Evolutionary conservation across 176 grass and related monocot genomes (phyloP).

Genomic region (Otatea glauca): DNA sequence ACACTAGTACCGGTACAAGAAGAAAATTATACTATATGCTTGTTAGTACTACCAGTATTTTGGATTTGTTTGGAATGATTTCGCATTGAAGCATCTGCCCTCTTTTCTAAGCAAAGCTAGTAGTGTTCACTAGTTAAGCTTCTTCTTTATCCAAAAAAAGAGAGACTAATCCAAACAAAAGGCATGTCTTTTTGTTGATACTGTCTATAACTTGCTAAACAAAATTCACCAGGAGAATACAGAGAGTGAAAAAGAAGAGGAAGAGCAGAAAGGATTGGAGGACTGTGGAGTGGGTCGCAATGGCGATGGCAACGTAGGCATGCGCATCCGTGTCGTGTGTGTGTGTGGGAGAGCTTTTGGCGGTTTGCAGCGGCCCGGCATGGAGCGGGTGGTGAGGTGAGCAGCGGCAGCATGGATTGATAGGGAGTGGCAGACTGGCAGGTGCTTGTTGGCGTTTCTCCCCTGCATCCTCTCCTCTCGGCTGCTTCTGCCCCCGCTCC

Average conservation of each 20-base stretch:
- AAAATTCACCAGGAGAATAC: background rate
- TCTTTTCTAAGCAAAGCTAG: background rate
- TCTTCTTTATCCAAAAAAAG: background rate
- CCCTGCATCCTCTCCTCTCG: background rate
- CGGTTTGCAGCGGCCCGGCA: conserved; percentile 47
- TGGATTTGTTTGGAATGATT: background rate
- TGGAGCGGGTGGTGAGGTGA: conserved; percentile 30
- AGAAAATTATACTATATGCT: background rate
- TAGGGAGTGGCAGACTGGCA: conserved; percentile 41
- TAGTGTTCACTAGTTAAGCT: background rate
- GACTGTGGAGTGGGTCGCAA: background rate
- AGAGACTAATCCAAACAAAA: no score
- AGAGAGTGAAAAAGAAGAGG: background rate
- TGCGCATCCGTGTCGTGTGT: conserved; percentile 47
- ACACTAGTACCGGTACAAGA: background rate
- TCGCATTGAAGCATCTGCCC: conserved; percentile 21
- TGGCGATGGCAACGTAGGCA: conserved; percentile 31
- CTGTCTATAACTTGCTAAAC: no score
- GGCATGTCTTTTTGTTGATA: background rate
- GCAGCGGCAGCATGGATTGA: conserved; percentile 41
- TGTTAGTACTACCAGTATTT: background rate
- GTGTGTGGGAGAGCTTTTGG: conserved; percentile 34
- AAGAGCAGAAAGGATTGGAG: background rate
- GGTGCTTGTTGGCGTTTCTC: conserved; percentile 42
- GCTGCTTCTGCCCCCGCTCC: conserved; percentile 8